These are phyloP conservation scores for Dalbergia cochinchinensis DNA, from an alignment of 306 rosid species.

Conservation along the genomic window DNA sequence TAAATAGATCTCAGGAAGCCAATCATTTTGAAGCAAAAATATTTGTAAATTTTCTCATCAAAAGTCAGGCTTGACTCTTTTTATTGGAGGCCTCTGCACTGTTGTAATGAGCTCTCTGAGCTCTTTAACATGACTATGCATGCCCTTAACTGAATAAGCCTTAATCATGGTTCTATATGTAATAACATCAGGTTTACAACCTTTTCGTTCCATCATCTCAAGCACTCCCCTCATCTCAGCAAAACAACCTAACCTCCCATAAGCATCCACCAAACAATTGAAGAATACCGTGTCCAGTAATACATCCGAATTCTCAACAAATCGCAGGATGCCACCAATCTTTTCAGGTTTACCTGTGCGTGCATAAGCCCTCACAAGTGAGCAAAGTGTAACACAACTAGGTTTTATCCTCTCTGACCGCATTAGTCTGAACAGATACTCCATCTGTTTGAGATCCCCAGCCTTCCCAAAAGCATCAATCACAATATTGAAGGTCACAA, in stretches of 20 bases:
- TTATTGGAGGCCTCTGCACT: conserved; percentile 50
- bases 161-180: conserved; percentile 93
- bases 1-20: conserved; percentile 11
- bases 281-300: conserved; percentile 75
- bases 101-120: conserved; percentile 62
- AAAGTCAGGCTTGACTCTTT: conserved; percentile 77
- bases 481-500: conserved; percentile 83
- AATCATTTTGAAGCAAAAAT: conserved; percentile 10
- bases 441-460: conserved; percentile 93
- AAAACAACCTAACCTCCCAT: conserved; percentile 75
- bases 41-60: conserved; percentile 38
- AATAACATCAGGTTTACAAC: conserved; percentile 82
- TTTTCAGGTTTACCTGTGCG: conserved; percentile 78
- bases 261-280: conserved; percentile 90
- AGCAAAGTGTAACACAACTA: conserved; percentile 91
- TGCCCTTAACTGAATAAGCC: conserved; percentile 78
- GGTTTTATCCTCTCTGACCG: conserved; percentile 91
- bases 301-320: conserved; percentile 82
- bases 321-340: conserved; percentile 67
- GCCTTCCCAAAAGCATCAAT: conserved; percentile 97
- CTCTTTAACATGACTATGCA: conserved; percentile 75
- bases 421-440: conserved; percentile 88
- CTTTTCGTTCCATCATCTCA: conserved; percentile 74
- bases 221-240: conserved; percentile 83
- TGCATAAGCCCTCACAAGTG: conserved; percentile 87